Base-by-base conservation (phyloP, 805 yeast species). In the Candida qinlingensis region DNA sequence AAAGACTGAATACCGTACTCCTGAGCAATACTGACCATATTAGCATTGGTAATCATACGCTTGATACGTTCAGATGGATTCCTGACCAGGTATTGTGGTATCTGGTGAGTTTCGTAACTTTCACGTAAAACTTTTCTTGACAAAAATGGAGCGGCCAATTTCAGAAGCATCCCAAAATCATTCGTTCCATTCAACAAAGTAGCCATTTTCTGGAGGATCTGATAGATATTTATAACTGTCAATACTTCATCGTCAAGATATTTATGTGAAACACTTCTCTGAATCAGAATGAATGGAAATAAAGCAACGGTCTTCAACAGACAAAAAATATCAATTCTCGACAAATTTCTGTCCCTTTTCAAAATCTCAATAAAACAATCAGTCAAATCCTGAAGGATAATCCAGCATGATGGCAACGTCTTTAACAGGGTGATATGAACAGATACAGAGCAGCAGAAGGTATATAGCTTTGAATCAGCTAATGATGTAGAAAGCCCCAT, bases 401-500 rank as follows among this genome's bases (percentile, higher is more conserved):
- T 46, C 60, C 61, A 58, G 25, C 56, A 54, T 5, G 56, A 53
- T 7, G 60, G 41, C 19, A 47, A 44, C 12, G 26, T 38, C 3
- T 13, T 35, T 7, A 54, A 26, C 10, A 47, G 7, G 9, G 55
- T 54, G 34, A 58, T 42, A 40, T 57, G 58, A 6, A 50, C 44
- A 2, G 62, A 58, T 1, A 57, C 42, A 3, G 53, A 46, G 26
- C 58, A 55, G 27, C 58, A 55, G 2, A 59, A 9, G 9, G 55
- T 35, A 38, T 51, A 58, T 1, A 58, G 13, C 37, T 55, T 57
- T 1, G 62, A 57, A 12, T 54, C 59, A 10, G 45, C 8, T 7
- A 52, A 27, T 7, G 43, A 36, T 3, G 49, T 50, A 6, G 50
- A 39, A 1, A 47, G 11, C 0, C 51, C 51, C 33, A 49, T 27